phyloP scores from a whole-genome alignment of 306 rosid genomes.

The Dryas alaskensis region DNA sequence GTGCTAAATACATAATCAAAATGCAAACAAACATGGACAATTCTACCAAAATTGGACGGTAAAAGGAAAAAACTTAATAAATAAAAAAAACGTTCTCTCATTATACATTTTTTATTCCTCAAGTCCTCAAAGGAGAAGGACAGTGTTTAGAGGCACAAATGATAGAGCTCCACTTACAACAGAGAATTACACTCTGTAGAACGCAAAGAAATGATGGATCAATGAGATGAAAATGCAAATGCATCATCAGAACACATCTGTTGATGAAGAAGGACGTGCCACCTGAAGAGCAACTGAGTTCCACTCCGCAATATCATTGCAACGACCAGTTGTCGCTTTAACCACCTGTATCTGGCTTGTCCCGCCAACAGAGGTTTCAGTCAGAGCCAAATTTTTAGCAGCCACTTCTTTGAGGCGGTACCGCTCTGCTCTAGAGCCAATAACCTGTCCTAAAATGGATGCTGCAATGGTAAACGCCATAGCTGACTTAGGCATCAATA shows the following conservation, averaged over 20 bases:
- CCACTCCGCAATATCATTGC: slow-evolving; percentile 58
- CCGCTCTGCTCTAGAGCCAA: slow-evolving; percentile 95
- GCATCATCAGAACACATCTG: slow-evolving; percentile 60
- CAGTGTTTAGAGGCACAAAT: slow-evolving; percentile 25
- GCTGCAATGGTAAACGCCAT: slow-evolving; percentile 98
- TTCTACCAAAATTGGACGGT: neutral
- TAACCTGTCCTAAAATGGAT: slow-evolving; percentile 80
- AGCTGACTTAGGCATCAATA: slow-evolving; percentile 92
- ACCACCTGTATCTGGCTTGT: slow-evolving; percentile 40
- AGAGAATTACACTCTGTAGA: slow-evolving; percentile 27
- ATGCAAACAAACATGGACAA: neutral
- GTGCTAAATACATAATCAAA: neutral
- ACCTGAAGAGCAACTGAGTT: slow-evolving; percentile 59
- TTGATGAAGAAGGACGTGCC: slow-evolving; percentile 49
- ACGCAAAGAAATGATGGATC: slow-evolving; percentile 28
- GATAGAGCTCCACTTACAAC: slow-evolving; percentile 21
- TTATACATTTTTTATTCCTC: slow-evolving; percentile 29
- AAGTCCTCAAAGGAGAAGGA: neutral
- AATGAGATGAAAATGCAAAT: slow-evolving; percentile 9
- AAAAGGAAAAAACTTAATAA: neutral
- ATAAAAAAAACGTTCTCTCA: neutral
- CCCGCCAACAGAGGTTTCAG: slow-evolving; percentile 37
- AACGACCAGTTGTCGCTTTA: slow-evolving; percentile 44
- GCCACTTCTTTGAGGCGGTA: slow-evolving; percentile 57
- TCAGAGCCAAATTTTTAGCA: slow-evolving; percentile 35